A percentile compares a stretch with the other conserved stretches of the same genome.
phyloP scores from a whole-genome alignment of 768 basidiomycete species.

The Boletus insuetus region DNA sequence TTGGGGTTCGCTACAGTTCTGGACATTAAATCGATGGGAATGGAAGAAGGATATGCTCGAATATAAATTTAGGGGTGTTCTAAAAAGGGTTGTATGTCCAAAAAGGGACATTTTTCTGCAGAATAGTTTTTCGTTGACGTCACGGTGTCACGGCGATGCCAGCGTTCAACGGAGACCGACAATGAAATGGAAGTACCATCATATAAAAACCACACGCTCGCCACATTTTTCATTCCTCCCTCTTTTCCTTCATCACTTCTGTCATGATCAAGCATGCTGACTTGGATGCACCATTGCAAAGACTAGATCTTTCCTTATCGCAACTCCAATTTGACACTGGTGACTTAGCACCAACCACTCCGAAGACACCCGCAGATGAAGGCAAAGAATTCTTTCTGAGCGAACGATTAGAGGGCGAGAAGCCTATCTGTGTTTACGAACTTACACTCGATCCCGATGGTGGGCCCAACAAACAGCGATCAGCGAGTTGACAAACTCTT shows the following conservation, averaged over 20 bases:
- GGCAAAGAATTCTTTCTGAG: constrained; percentile 85
- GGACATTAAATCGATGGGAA: background rate
- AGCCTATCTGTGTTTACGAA: constrained; percentile 80
- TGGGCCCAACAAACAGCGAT: constrained; percentile 80
- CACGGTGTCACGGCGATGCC: constrained; percentile 14
- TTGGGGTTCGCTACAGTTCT: constrained; percentile 20
- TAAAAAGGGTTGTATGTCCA: background rate
- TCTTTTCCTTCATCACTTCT: background rate
- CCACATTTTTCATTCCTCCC: background rate
- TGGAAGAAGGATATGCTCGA: no score
- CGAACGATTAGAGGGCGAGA: constrained; percentile 46
- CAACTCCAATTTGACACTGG: background rate
- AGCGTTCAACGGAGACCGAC: background rate
- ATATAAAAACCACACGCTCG: constrained; percentile 13
- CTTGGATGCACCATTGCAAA: background rate
- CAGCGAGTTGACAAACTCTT: constrained; percentile 49
- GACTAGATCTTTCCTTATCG: constrained; percentile 18
- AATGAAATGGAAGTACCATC: constrained; percentile 9
- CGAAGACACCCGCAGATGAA: constrained; percentile 91
- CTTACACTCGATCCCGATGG: constrained; percentile 87
- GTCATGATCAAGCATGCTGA: constrained; percentile 14
- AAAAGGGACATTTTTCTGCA: background rate
- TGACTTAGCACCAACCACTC: constrained; percentile 43
- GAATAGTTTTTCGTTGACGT: constrained; percentile 14
- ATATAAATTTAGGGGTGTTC: background rate